Base-by-base conservation (phyloP, 169 alveolate genomes). In the Cryptosporidium parvum region DNA sequence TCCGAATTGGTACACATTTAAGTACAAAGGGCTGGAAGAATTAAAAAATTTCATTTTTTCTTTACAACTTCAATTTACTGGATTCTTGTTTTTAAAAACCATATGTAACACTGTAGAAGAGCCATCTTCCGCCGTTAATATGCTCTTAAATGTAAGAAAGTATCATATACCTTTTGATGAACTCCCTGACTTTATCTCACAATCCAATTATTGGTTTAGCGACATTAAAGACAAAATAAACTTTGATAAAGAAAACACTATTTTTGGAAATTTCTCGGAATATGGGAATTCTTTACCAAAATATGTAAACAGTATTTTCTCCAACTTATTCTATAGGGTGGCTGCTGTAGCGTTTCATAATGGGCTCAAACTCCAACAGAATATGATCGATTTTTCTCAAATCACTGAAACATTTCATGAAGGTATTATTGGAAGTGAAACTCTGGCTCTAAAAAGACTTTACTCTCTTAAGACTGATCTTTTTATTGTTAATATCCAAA, bases 361-460 rank as follows among this genome's bases (percentile, higher is more conserved):
- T 39, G 86, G 86, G 16, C 68, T 73, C 14, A 73, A 73, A 33
- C 70, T 73, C 10, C 72, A 73, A n/a, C 86, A 59, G 56, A 73
- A 59, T 42, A 56, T 39, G 33, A 35, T 73, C 16, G 86, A 73
- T 29, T 73, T 56, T 23, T 53, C 86, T 31, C 33, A 53, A 16
- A 73, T 73, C 21, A 37, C 56, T 10, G 52, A 56, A 26, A 35
- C 44, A 8, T 23, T 73, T 12, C 45, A 59, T 21, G 56, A 73
- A 8, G 56, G 59, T 12, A 35, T 73, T 18, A 35, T 73, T 1
- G 71, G 59, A 3, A 35, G 56, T 23, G 70, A 51, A 58, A 73
- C 86, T 14, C 23, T 53, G 44, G 48, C 44, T 58, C 21, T 73
- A 35, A 73, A 37, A 53, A 73, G 52, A 37, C 68, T 56, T 26